Conservation (phyloP, 352 stramenopile genomes). For the Pythium dissotocum region DNA sequence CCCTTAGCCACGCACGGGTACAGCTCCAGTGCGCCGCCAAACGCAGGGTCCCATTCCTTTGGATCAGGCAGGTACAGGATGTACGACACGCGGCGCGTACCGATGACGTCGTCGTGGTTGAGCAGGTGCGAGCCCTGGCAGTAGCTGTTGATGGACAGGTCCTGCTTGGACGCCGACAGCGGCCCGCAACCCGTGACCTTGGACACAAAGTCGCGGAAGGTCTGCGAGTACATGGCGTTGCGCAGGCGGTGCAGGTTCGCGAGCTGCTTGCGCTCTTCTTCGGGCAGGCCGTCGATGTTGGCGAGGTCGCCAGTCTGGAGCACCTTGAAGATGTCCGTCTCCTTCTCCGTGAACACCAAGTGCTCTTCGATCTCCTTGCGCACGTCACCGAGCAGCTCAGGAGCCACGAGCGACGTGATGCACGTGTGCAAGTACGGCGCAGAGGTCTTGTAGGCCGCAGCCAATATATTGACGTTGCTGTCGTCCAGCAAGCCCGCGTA, state of each 20-base stretch:
- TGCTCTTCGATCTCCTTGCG: slow-evolving; percentile 78
- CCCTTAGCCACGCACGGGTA: slow-evolving; percentile 55
- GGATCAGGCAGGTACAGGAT: slow-evolving; percentile 92
- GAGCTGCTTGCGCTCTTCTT: slow-evolving; percentile 49
- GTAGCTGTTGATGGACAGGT: slow-evolving; percentile 92
- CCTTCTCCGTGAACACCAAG: slow-evolving; percentile 91
- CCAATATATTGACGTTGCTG: slow-evolving; percentile 25
- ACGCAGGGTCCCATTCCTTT: slow-evolving; percentile 70
- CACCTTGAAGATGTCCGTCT: slow-evolving; percentile 93
- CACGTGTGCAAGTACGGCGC: slow-evolving; percentile 31
- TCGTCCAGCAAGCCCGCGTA: slow-evolving; percentile 23
- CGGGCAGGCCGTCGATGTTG: slow-evolving; percentile 54
- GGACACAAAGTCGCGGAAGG: slow-evolving; percentile 83
- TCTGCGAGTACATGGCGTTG: slow-evolving; percentile 82
- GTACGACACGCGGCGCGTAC: slow-evolving; percentile 87
- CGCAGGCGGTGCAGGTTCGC: slow-evolving; percentile 77
- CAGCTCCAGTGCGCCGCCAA: slow-evolving; percentile 88
- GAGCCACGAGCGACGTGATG: slow-evolving; percentile 28
- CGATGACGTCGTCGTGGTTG: slow-evolving; percentile 94
- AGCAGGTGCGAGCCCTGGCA: slow-evolving; percentile 89
- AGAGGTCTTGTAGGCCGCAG: slow-evolving; percentile 26
- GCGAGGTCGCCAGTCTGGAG: slow-evolving; percentile 92
- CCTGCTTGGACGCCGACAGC: slow-evolving; percentile 64
- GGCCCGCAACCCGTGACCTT: slow-evolving; percentile 50
- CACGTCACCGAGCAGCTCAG: slow-evolving; percentile 37